Conservation (phyloP, 2,329 filamentous ascomycete genomes). For the Sporothrix inflata region DNA sequence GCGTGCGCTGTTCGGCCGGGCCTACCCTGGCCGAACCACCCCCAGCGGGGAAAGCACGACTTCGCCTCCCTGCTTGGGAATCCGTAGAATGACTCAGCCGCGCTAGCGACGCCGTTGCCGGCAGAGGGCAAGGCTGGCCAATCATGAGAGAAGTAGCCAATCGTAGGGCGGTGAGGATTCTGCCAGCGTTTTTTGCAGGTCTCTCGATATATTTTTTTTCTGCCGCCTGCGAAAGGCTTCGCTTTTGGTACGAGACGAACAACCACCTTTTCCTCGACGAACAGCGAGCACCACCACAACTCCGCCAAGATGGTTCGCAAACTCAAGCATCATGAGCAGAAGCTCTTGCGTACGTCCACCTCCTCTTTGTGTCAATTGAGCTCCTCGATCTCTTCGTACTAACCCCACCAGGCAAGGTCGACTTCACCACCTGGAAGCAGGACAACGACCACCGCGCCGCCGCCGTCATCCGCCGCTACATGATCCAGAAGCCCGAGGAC, state of each 20-base stretch:
- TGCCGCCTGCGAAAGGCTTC: neutral
- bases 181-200: constrained; percentile 22
- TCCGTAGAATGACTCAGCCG: constrained; percentile 15
- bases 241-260: neutral
- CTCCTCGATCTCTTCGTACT: neutral
- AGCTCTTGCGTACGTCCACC: constrained; percentile 64
- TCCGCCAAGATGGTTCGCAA: constrained; percentile 78
- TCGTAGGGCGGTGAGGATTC: constrained; percentile 27
- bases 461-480: constrained; percentile 77
- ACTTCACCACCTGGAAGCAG: constrained; percentile 92
- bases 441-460: constrained; percentile 86
- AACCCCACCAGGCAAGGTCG: constrained; percentile 57
- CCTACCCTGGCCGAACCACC: neutral
- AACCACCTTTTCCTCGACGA: neutral
- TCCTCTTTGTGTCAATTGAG: neutral
- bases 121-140: constrained; percentile 16
- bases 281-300: neutral
- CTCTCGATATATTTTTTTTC: neutral
- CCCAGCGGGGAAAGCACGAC: constrained; percentile 1
- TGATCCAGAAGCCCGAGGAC: constrained; percentile 86
- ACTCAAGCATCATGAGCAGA: constrained; percentile 96
- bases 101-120: constrained; percentile 8
- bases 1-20: neutral
- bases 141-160: neutral
- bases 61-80: constrained; percentile 5